These are phyloP conservation scores for Luzula sylvatica DNA, from an alignment of 176 grass and related monocot genomes.

Conservation along the genomic window DNA sequence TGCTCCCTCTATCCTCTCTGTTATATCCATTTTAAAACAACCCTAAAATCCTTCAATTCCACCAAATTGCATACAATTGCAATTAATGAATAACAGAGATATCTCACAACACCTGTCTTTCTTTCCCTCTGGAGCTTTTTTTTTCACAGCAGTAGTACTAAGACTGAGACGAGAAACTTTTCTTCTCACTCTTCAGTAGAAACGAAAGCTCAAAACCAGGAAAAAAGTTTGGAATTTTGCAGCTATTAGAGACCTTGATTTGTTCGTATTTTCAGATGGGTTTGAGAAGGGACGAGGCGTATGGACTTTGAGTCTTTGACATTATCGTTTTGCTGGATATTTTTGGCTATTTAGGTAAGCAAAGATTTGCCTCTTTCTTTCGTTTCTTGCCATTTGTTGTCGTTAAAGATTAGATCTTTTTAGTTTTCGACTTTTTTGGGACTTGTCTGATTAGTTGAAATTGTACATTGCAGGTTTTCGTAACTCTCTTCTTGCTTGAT, in stretches of 20 bases:
- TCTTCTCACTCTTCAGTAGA: neutral
- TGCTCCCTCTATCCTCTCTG: neutral
- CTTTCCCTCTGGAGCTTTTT: neutral
- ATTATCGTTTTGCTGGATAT: too few species aligned
- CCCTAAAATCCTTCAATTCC: too few species aligned
- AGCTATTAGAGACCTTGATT: neutral
- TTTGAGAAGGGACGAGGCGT: constrained; percentile 8
- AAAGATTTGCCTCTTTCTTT: constrained; percentile 6
- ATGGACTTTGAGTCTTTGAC: too few species aligned
- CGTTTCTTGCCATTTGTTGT: neutral
- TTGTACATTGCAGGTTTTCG: neutral
- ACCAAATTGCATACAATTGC: too few species aligned
- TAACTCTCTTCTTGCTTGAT: neutral
- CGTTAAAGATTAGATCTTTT: constrained; percentile 17
- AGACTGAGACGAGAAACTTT: neutral
- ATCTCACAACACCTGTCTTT: neutral
- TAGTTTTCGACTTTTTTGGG: constrained; percentile 7
- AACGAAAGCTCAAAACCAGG: neutral
- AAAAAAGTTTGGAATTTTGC: neutral
- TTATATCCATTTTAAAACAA: neutral
- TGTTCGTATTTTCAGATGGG: neutral
- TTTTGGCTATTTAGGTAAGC: constrained; percentile 8
- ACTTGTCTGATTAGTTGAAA: neutral
- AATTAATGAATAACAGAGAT: too few species aligned
- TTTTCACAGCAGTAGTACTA: neutral